Percentiles rank a stretch among this genome's conserved stretches.
Evolutionary conservation across 305 asterid genomes (phyloP).

Genomic region (Lippia alba): DNA sequence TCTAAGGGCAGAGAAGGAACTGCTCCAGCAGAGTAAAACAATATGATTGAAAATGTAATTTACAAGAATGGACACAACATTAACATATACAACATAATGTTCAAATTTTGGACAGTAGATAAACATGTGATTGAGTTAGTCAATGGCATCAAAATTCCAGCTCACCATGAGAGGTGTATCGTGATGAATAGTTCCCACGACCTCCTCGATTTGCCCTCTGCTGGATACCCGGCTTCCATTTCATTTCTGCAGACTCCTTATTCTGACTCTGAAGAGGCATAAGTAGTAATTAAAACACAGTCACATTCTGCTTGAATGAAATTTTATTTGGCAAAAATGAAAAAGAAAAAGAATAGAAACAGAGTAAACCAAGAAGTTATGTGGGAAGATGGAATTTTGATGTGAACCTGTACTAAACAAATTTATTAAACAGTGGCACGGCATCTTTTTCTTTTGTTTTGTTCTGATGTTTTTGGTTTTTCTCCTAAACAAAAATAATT

Average conservation of each 20-base stretch:
- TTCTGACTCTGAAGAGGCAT: conserved; percentile 52
- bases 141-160: conserved; percentile 27
- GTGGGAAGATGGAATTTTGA: background rate
- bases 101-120: conserved; percentile 10
- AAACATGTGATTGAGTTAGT: conserved; percentile 23
- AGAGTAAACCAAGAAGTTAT: conserved; percentile 3
- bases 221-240: conserved; percentile 77
- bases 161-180: conserved; percentile 68
- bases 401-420: background rate
- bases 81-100: conserved; percentile 6
- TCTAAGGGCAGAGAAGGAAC: conserved; percentile 14
- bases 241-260: conserved; percentile 71
- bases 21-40: conserved; percentile 25
- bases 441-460: conserved; percentile 7
- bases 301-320: conserved; percentile 23
- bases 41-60: conserved; percentile 12
- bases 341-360: background rate
- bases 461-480: background rate
- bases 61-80: conserved; percentile 19
- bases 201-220: conserved; percentile 66
- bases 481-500: background rate
- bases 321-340: conserved; percentile 10
- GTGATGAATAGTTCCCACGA: conserved; percentile 68
- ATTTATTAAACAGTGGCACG: background rate
- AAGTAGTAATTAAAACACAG: conserved; percentile 26